Evolutionary conservation across 331 rosid genomes (phyloP), one percentile per base, ranked within the genome.

Genomic region (Saraca asoca): DNA sequence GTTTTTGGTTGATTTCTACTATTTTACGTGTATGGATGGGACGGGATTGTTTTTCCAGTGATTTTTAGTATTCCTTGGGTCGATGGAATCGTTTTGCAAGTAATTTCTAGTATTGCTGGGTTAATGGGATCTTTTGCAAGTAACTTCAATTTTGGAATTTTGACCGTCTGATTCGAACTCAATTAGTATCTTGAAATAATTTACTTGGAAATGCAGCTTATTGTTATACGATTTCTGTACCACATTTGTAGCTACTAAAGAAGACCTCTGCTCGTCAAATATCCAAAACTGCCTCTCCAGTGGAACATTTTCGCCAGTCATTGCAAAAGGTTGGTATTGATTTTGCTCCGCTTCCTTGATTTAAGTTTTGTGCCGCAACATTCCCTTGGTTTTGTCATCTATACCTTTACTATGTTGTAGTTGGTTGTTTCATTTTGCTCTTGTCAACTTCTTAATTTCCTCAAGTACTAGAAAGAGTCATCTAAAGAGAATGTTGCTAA

Each of bases 231-330:
- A 77, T 81, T 86, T 89, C 75, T 82, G 85, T 86, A 82, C 78
- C 79, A 54, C 66, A 61, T 85, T 57, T 85, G 89, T 85, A 90
- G 99, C 88, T 94, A 77, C 85, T 94, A 24, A 94, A 86, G 87
- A 94, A 90, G 88, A 78, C 89, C 4, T 86, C 89, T 0, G 96
- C 85, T 9, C 80, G 82, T 50, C 96, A 90, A 88, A 80, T 90
- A 58, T 88, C 96, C 7, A 90, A 66, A 88, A 81, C 88, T 1
- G 91, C 95, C 51, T 75, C 95, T 3, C 97, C 96, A 4, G 83
- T 90, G 75, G 97, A 90, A 73, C 86, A 88, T 74, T 90, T 94
- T 59, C 95, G 88, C 52, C 87, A 71, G 69, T 56, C 95, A 29
- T 19, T 94, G 53, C 95, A 86, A 64, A 78, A 83, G 97, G 99